Evolutionary conservation across 345 rosid species (phyloP).

Genomic region (Conringia planisiliqua): DNA sequence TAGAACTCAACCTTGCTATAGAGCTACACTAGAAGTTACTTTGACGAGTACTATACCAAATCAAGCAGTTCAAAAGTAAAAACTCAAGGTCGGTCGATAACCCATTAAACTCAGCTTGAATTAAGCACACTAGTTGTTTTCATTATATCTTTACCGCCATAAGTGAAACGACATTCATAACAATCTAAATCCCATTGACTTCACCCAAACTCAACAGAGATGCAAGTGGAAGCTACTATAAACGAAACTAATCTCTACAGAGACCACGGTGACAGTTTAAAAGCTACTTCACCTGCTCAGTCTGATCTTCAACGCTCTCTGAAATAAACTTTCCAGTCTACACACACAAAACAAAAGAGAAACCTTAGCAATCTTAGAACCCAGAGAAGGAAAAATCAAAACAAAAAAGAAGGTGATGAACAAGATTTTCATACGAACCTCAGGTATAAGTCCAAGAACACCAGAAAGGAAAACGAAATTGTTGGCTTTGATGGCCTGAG

Average conservation of each 20-base stretch:
- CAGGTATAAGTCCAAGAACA: slow-evolving; percentile 80
- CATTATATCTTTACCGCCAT: not conserved
- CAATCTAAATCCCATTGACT: too few relatives aligned
- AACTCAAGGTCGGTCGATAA: not conserved
- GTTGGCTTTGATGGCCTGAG: slow-evolving; percentile 84
- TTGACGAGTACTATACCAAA: not conserved
- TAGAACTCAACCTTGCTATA: not conserved
- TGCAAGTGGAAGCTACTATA: slow-evolving; percentile 4
- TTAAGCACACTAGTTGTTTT: not conserved
- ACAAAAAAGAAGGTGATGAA: not conserved
- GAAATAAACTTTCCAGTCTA: slow-evolving; percentile 83
- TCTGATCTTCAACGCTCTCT: slow-evolving; percentile 69
- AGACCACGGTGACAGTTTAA: not conserved
- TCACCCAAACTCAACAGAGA: not conserved
- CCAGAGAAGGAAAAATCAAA: not conserved
- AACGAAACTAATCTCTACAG: not conserved
- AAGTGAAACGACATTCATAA: not conserved
- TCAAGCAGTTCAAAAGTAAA: slow-evolving; percentile 7
- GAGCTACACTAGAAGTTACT: not conserved
- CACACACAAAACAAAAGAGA: not conserved
- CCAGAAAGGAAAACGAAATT: slow-evolving; percentile 78
- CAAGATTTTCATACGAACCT: slow-evolving; percentile 47
- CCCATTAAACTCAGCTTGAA: not conserved
- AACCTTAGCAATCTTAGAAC: slow-evolving; percentile 10
- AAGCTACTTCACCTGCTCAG: slow-evolving; percentile 65